Percentiles rank a stretch among this genome's conserved stretches.
These are phyloP conservation scores for Nicotiana tabacum DNA, from an alignment of 257 asterid genomes.

Conservation along the genomic window DNA sequence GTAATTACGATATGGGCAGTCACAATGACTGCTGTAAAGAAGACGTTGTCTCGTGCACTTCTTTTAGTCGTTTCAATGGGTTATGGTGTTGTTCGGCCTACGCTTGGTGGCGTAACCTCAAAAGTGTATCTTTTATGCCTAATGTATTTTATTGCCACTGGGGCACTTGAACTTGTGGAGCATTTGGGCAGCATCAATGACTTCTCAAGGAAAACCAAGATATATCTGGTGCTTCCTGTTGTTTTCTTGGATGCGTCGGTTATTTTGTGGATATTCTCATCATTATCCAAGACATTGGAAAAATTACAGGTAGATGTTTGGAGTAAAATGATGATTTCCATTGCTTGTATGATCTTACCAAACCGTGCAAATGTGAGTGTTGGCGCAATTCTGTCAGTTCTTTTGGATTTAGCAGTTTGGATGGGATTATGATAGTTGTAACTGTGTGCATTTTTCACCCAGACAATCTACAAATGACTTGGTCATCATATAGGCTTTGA, in stretches of 20 bases:
- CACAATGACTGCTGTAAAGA: conserved; percentile 29
- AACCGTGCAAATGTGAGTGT: background rate
- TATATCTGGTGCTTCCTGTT: conserved; percentile 35
- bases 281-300: conserved; percentile 35
- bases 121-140: conserved; percentile 20
- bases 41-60: conserved; percentile 32
- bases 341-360: background rate
- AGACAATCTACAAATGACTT: background rate
- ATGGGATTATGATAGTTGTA: background rate
- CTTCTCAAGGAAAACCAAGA: conserved; percentile 32
- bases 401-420: background rate
- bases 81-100: conserved; percentile 35
- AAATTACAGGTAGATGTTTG: conserved; percentile 33
- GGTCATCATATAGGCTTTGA: background rate
- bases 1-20: conserved; percentile 37
- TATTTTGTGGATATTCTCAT: conserved; percentile 37
- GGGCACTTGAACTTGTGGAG: conserved; percentile 37
- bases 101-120: conserved; percentile 27
- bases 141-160: conserved; percentile 23
- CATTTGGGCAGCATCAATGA: conserved; percentile 35
- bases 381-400: background rate
- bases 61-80: conserved; percentile 43
- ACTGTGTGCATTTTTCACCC: background rate
- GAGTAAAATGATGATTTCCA: background rate
- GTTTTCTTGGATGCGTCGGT: conserved; percentile 34